These are phyloP conservation scores for Collariella sp. DNA, from an alignment of 495 filamentous ascomycete genomes.

Conservation along the genomic window DNA sequence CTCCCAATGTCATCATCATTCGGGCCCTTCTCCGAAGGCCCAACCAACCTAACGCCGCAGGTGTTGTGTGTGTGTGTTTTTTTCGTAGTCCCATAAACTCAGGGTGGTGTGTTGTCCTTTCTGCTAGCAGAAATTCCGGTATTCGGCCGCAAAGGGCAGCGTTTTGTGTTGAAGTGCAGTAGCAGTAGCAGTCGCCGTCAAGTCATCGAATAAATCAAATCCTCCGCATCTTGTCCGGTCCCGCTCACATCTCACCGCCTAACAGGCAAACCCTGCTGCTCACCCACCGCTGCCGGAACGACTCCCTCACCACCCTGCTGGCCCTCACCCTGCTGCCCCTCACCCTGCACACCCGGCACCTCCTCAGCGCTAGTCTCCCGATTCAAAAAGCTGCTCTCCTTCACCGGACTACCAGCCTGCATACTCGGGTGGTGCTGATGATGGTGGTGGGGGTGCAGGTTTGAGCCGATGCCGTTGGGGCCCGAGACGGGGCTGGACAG, in stretches of 20 bases:
- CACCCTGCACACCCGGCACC: conserved; percentile 17
- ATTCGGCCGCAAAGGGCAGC: no score
- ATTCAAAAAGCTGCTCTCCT: conserved; percentile 77
- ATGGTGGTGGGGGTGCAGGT: conserved; percentile 34
- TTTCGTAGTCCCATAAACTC: conserved; percentile 11
- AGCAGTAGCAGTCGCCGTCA: background rate
- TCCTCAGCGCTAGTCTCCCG: conserved; percentile 69
- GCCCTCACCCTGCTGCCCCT: conserved; percentile 8
- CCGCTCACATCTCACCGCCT: conserved; percentile 32
- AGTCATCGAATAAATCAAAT: background rate
- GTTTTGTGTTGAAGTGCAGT: background rate
- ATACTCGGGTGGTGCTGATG: conserved; percentile 41
- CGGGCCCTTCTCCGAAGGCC: background rate
- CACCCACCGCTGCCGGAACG: conserved; percentile 11
- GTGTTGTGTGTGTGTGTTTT: no score
- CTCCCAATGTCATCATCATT: conserved; percentile 6
- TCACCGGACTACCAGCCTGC: conserved; percentile 68
- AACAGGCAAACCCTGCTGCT: conserved; percentile 56
- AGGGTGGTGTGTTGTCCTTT: background rate
- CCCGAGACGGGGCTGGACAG: conserved; percentile 56
- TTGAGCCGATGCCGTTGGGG: conserved; percentile 37
- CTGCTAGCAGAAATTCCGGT: background rate
- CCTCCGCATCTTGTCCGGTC: background rate
- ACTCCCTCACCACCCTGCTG: conserved; percentile 12
- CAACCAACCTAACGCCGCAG: conserved; percentile 9